These are phyloP conservation scores for Aspergillus aculeatus DNA, from an alignment of 2,329 filamentous ascomycete species.

Conservation along the genomic window DNA sequence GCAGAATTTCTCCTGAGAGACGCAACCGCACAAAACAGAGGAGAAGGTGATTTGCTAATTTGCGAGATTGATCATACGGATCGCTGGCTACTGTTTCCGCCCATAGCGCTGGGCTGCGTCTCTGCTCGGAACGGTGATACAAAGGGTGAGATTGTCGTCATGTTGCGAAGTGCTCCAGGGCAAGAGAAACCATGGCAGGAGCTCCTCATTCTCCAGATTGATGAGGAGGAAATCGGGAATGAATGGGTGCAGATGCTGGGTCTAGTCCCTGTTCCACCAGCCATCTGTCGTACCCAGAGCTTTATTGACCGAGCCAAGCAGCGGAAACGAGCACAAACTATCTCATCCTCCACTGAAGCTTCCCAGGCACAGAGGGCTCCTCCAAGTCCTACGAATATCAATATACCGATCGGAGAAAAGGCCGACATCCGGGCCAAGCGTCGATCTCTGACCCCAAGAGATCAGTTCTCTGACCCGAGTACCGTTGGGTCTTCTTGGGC, in stretches of 20 bases:
- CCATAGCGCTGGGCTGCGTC: conserved; percentile 68
- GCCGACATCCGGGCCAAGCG: conserved; percentile 48
- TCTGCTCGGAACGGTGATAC: conserved; percentile 76
- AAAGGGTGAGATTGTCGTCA: conserved; percentile 74
- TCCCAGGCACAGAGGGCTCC: conserved; percentile 37
- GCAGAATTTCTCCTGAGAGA: conserved; percentile 86
- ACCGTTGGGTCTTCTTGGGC: conserved; percentile 28
- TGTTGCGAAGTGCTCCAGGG: conserved; percentile 73
- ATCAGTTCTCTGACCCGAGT: conserved; percentile 34
- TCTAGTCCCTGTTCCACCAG: conserved; percentile 61
- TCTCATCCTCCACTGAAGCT: conserved; percentile 21
- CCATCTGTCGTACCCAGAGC: conserved; percentile 54
- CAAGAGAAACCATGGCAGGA: conserved; percentile 74
- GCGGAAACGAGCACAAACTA: conserved; percentile 28
- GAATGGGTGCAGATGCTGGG: conserved; percentile 91
- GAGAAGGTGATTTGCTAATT: conserved; percentile 81
- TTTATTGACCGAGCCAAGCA: conserved; percentile 49
- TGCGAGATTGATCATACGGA: conserved; percentile 79
- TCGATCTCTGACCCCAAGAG: conserved; percentile 30
- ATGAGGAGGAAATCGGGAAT: conserved; percentile 71
- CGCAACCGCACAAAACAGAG: conserved; percentile 64
- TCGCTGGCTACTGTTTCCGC: conserved; percentile 88
- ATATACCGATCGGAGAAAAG: conserved; percentile 62
- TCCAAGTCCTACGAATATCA: conserved; percentile 54
- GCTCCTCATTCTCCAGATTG: conserved; percentile 71